Conservation (phyloP, 345 rosid species). For the Hirschfeldia incana region DNA sequence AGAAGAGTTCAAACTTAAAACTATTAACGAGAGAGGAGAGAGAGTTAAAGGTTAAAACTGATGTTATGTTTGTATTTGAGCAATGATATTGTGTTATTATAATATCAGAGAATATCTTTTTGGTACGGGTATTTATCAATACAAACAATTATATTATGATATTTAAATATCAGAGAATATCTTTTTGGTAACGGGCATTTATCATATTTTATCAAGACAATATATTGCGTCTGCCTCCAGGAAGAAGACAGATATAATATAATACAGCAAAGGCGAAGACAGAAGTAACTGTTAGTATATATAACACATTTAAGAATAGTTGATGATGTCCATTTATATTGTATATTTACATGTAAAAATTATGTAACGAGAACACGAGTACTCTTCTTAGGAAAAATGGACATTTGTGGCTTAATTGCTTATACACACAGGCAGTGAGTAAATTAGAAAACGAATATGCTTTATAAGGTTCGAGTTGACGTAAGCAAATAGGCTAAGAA, state of each 20-base stretch:
- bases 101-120: background rate
- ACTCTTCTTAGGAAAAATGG: background rate
- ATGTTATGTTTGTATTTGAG: too few relatives aligned
- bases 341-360: background rate
- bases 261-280: background rate
- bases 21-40: too few relatives aligned
- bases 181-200: background rate
- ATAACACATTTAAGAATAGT: slow-evolving; percentile 6
- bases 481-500: background rate
- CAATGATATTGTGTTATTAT: too few relatives aligned
- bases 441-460: slow-evolving; percentile 19
- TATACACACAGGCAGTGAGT: slow-evolving; percentile 4
- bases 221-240: background rate
- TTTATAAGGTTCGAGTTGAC: slow-evolving; percentile 19
- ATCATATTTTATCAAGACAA: background rate
- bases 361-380: background rate
- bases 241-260: background rate
- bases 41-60: too few relatives aligned
- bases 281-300: background rate
- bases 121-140: background rate
- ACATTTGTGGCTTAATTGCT: slow-evolving; percentile 28
- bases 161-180: background rate
- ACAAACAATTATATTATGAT: too few relatives aligned
- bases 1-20: background rate
- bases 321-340: background rate